Evolutionary conservation across 2,329 filamentous ascomycete species (phyloP).

Genomic region (Epichloe hybrida): DNA sequence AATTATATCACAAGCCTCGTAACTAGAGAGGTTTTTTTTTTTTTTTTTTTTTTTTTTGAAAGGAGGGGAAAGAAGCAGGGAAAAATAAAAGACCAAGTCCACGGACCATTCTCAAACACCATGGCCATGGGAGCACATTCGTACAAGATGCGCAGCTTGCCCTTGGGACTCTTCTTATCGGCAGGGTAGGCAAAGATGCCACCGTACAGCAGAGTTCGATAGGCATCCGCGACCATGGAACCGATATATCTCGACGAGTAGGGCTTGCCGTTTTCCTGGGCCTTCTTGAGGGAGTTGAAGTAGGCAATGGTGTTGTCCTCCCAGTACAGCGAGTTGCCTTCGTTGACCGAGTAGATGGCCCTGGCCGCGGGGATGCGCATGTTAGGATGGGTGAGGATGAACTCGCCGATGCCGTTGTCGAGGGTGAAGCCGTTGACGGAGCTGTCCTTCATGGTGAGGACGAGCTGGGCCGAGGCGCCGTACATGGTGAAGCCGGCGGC

Average conservation of each 20-base stretch:
- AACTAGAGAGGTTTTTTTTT: no score
- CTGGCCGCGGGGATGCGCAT: constrained; percentile 76
- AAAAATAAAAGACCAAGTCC: background rate
- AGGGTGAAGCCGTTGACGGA: constrained; percentile 95
- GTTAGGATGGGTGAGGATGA: constrained; percentile 92
- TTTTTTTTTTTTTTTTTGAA: no score
- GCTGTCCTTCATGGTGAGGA: constrained; percentile 91
- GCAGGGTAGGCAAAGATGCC: constrained; percentile 96
- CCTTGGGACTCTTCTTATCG: constrained; percentile 97
- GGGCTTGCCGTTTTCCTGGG: constrained; percentile 63
- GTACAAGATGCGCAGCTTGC: constrained; percentile 92
- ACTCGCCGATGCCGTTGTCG: constrained; percentile 92
- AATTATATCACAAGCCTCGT: background rate
- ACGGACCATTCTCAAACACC: constrained; percentile 92
- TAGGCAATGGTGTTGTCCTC: constrained; percentile 75
- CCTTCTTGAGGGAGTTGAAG: constrained; percentile 78
- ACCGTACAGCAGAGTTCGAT: constrained; percentile 87
- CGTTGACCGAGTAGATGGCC: constrained; percentile 94
- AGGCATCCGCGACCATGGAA: constrained; percentile 96
- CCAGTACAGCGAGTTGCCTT: constrained; percentile 97
- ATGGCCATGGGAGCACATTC: constrained; percentile 97
- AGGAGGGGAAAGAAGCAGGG: background rate
- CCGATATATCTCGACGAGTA: constrained; percentile 95
- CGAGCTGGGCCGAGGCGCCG: constrained; percentile 87
- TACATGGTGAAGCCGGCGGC: constrained; percentile 99